phyloP scores from a whole-genome alignment of 2,329 filamentous ascomycete genomes.

The Arthrobotrys musiformis region DNA sequence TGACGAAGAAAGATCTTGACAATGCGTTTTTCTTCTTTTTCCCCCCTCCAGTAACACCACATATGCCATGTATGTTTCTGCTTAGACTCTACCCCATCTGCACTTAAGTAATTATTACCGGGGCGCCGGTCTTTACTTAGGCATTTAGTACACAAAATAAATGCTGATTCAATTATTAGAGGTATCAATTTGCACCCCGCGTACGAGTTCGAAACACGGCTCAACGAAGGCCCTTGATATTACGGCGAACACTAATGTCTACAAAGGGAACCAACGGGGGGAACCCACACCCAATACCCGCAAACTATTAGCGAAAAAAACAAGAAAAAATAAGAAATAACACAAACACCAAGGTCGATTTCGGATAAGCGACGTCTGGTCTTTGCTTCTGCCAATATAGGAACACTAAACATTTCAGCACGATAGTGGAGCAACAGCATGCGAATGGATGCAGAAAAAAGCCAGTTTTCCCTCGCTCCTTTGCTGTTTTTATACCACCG shows the following conservation, averaged over 20 bases:
- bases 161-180: neutral
- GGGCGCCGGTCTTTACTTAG: neutral
- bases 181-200: neutral
- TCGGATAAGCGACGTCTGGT: conserved; percentile 25
- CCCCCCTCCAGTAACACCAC: no score
- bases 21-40: no score
- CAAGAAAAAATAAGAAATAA: conserved; percentile 8
- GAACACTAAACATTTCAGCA: conserved; percentile 19
- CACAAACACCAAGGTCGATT: conserved; percentile 17
- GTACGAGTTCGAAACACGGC: conserved; percentile 26
- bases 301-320: conserved; percentile 29
- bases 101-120: neutral
- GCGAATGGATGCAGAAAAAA: conserved; percentile 17
- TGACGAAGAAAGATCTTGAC: no score
- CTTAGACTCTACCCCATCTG: no score
- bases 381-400: conserved; percentile 19
- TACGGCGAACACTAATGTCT: conserved; percentile 29
- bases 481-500: conserved; percentile 3
- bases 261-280: conserved; percentile 18
- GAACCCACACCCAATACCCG: conserved; percentile 20
- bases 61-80: no score
- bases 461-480: conserved; percentile 10
- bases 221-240: conserved; percentile 26
- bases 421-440: conserved; percentile 14
- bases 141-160: neutral